These are phyloP conservation scores for Claviceps paspali DNA, from an alignment of 2,329 filamentous ascomycete genomes.

Conservation along the genomic window DNA sequence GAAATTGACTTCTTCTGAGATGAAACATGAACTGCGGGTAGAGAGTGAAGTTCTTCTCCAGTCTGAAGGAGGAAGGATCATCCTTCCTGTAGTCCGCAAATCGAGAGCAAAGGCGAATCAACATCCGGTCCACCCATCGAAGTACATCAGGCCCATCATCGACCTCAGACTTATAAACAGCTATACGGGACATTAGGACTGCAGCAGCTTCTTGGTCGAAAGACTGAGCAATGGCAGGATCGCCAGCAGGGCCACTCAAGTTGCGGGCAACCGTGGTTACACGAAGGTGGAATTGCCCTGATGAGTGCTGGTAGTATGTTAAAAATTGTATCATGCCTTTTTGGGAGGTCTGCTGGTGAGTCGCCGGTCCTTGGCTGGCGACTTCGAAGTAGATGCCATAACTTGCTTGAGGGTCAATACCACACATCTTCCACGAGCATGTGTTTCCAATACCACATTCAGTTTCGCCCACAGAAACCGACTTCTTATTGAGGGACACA, in stretches of 20 bases:
- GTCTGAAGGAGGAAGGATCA: conserved; percentile 86
- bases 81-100: conserved; percentile 98
- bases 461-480: conserved; percentile 88
- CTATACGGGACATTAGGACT: conserved; percentile 97
- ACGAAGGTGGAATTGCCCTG: conserved; percentile 86
- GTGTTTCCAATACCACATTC: conserved; percentile 98
- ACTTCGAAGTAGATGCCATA: conserved; percentile 98
- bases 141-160: conserved; percentile 97
- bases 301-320: conserved; percentile 96
- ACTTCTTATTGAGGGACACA: conserved; percentile 95
- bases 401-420: conserved; percentile 83
- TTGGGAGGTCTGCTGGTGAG: conserved; percentile 73
- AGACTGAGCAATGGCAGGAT: conserved; percentile 87
- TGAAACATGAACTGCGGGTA: conserved; percentile 99
- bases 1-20: conserved; percentile 85
- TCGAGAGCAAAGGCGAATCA: conserved; percentile 87
- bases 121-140: conserved; percentile 96
- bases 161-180: conserved; percentile 96
- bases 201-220: conserved; percentile 97
- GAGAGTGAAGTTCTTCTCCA: conserved; percentile 97
- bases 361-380: conserved; percentile 77
- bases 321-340: conserved; percentile 97
- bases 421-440: conserved; percentile 99
- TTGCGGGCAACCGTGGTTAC: conserved; percentile 89
- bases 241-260: conserved; percentile 82